A percentile compares a stretch with the other conserved stretches of the same genome.
phyloP scores from a whole-genome alignment of 257 asterid genomes.

The Salvia hispanica region DNA sequence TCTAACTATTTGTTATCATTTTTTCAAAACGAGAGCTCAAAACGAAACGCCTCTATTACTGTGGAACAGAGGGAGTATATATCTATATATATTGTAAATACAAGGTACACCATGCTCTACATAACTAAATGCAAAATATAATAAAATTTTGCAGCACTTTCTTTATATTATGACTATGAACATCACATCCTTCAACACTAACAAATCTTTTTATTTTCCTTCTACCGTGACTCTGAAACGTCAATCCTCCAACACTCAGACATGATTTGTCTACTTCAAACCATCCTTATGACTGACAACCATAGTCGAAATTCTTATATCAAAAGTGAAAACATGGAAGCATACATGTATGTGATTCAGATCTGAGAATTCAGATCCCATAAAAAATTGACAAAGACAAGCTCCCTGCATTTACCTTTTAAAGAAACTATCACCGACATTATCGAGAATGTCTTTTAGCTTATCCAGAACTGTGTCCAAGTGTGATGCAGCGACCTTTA shows the following conservation, averaged over 20 bases:
- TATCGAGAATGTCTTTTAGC: constrained; percentile 86
- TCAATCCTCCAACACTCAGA: background rate
- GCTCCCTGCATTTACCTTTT: constrained; percentile 59
- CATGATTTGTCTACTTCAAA: constrained; percentile 3
- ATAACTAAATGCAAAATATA: constrained; percentile 7
- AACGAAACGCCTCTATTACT: too few relatives aligned
- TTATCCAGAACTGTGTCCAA: constrained; percentile 95
- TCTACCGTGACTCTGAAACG: background rate
- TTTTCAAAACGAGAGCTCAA: too few relatives aligned
- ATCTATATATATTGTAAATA: background rate
- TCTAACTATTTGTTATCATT: too few relatives aligned
- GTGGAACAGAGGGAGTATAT: too few relatives aligned
- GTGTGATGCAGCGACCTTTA: constrained; percentile 97
- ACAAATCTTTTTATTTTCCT: too few relatives aligned
- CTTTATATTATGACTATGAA: constrained; percentile 4
- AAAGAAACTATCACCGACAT: constrained; percentile 78
- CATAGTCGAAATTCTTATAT: constrained; percentile 15
- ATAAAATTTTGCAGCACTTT: background rate
- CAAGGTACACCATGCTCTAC: constrained; percentile 6
- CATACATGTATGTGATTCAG: background rate
- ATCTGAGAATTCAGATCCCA: constrained; percentile 3
- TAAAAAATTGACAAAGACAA: background rate
- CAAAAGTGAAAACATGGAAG: background rate
- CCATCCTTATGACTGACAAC: constrained; percentile 8
- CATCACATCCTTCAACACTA: background rate